phyloP scores from a whole-genome alignment of 2,329 filamentous ascomycete species.

The Pleoardoris graminearum region DNA sequence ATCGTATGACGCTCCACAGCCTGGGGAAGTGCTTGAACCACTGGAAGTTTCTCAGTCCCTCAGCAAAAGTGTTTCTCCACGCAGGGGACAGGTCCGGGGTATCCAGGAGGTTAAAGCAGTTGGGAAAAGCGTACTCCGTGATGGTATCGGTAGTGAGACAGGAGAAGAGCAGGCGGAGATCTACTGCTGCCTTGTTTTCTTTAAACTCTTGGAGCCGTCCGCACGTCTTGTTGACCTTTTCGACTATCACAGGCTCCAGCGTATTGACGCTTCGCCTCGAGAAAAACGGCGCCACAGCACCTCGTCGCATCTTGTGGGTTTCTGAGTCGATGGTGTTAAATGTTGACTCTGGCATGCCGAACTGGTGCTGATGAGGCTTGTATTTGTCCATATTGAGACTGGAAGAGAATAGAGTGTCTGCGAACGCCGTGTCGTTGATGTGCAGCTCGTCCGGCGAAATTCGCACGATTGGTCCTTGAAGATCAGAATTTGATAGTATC shows the following conservation, averaged over 20 bases:
- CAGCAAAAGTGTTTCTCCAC: neutral
- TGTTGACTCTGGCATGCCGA: conserved; percentile 16
- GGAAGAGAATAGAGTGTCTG: neutral
- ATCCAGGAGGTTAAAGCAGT: neutral
- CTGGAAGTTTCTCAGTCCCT: neutral
- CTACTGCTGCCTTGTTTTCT: neutral
- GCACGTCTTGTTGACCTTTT: neutral
- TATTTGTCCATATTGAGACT: neutral
- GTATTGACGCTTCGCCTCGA: conserved; percentile 8
- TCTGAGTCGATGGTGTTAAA: conserved; percentile 22
- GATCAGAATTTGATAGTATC: neutral
- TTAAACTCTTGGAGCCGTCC: neutral
- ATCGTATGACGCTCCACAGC: neutral
- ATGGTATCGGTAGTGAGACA: neutral
- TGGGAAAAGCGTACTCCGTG: neutral
- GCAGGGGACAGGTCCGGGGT: too few species aligned
- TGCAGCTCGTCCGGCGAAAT: conserved; percentile 7
- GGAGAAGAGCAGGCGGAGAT: neutral
- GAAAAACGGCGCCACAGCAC: conserved; percentile 28
- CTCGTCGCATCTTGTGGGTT: conserved; percentile 20
- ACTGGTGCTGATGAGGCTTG: neutral
- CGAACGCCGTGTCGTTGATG: conserved; percentile 6
- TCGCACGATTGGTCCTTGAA: conserved; percentile 7
- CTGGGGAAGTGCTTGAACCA: neutral
- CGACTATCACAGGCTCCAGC: neutral